Percentiles rank a stretch among this genome's conserved stretches.
phyloP scores from a whole-genome alignment of 73 alveolate species.

The Diophrys appendiculata region DNA sequence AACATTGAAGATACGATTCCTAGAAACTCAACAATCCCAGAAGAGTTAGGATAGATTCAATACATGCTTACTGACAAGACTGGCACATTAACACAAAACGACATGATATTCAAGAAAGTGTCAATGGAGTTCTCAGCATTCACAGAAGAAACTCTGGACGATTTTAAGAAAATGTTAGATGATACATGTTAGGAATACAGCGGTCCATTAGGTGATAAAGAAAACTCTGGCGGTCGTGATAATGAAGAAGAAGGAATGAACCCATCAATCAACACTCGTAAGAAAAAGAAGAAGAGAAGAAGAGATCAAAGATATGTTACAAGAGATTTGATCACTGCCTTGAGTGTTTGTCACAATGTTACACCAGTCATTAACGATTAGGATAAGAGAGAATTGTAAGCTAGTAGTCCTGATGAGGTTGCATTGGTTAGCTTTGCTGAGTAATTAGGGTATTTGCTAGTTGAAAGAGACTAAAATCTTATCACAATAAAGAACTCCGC shows the following conservation, averaged over 20 bases:
- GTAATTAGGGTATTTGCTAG: slow-evolving; percentile 53
- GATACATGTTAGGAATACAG: slow-evolving; percentile 1
- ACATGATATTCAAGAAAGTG: slow-evolving; percentile 91
- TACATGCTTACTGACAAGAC: slow-evolving; percentile 95
- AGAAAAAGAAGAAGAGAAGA: slow-evolving; percentile 43
- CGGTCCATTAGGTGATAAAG: slow-evolving; percentile 37
- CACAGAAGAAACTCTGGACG: slow-evolving; percentile 1
- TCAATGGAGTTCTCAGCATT: slow-evolving; percentile 61
- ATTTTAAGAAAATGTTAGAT: not conserved
- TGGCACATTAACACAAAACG: slow-evolving; percentile 97
- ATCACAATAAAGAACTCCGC: slow-evolving; percentile 39
- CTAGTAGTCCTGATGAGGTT: slow-evolving; percentile 92
- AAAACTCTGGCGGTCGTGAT: slow-evolving; percentile 48
- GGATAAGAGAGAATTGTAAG: slow-evolving; percentile 67
- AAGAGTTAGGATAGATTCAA: slow-evolving; percentile 92
- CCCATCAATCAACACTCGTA: slow-evolving; percentile 13
- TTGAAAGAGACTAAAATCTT: slow-evolving; percentile 40
- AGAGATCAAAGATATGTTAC: slow-evolving; percentile 62
- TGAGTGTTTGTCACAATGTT: slow-evolving; percentile 80
- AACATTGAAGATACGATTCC: slow-evolving; percentile 89
- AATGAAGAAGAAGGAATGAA: slow-evolving; percentile 62
- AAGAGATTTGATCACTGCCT: slow-evolving; percentile 72
- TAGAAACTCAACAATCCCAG: slow-evolving; percentile 95
- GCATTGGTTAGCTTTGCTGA: slow-evolving; percentile 88
- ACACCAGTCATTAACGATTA: slow-evolving; percentile 72